Conservation (phyloP, 257 asterid genomes). For the Mentha longifolia region DNA sequence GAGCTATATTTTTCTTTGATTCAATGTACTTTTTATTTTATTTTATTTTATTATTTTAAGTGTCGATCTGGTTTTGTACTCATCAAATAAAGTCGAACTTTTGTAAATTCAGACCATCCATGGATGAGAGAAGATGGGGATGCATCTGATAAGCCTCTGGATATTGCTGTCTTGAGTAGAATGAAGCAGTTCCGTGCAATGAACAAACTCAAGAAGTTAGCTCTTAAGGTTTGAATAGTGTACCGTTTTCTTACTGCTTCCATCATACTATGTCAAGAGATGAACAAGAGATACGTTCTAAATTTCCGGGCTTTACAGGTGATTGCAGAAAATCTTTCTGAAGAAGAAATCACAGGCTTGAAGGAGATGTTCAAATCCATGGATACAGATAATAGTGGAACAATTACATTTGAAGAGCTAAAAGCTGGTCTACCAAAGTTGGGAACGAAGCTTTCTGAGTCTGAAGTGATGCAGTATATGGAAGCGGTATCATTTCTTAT, state of each 20-base stretch:
- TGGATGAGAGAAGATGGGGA: constrained; percentile 98
- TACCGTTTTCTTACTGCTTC: constrained; percentile 1
- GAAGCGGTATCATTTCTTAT: constrained; percentile 69
- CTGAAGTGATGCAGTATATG: constrained; percentile 94
- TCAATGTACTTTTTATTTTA: not conserved
- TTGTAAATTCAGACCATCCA: constrained; percentile 70
- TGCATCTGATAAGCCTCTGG: constrained; percentile 94
- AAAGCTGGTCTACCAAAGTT: constrained; percentile 90
- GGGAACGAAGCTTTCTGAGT: constrained; percentile 92
- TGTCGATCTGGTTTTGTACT: not conserved
- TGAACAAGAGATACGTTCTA: not conserved
- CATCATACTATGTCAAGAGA: constrained; percentile 7
- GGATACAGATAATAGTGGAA: constrained; percentile 93
- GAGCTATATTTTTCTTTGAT: not conserved
- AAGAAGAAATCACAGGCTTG: constrained; percentile 96
- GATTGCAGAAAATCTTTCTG: constrained; percentile 91
- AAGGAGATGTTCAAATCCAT: constrained; percentile 95
- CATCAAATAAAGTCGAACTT: not conserved
- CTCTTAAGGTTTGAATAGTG: constrained; percentile 65
- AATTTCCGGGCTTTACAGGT: constrained; percentile 50
- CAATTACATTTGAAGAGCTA: constrained; percentile 87
- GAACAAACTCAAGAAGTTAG: constrained; percentile 97
- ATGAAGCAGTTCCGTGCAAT: constrained; percentile 97
- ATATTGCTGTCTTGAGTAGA: constrained; percentile 82
- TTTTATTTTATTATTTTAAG: constrained; percentile 1